Evolutionary conservation across 2,329 filamentous ascomycete species (phyloP), one percentile per base, ranked within the genome.

Genomic region (Purpureocillium takamizusanense): DNA sequence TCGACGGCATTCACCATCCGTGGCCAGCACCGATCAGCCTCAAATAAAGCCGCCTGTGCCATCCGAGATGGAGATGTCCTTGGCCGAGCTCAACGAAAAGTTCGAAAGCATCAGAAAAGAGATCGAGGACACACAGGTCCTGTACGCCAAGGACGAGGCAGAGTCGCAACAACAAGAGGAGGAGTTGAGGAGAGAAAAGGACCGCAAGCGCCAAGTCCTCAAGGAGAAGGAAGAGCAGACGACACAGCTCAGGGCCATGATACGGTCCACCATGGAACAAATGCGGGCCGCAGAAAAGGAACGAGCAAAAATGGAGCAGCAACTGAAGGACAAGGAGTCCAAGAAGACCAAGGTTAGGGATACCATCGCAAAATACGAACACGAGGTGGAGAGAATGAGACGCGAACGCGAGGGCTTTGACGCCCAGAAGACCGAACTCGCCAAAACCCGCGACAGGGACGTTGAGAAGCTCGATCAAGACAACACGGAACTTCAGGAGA

Each of bases 161-260:
- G 85, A 90, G 37, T 78, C 78, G 42, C 76, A 76, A 46, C 66
- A 71, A n/a, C 63, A 76, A 37, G 64, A 86, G 46, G 74, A 78
- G 30, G 78, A 85, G 33, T 57, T 95, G 25, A 77, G 81, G 39
- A 79, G 79, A 42, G 86, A 94, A 51, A 83, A 86, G 42, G 86
- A 94, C 47, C 75, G 82, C 36, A 79, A 95, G 56, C 81, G 76
- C 51, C 81, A 82, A 44, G 73, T 81, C 15, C 70, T 92, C 38
- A 92, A 86, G 56, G 86, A 94, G 53, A 95, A 94, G 58, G 90
- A 97, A 47, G 87, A 94, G 52, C 84, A 81, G 36, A 95, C 87
- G 35, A 81, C 86, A 33, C 87, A 88, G 53, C 63, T 95, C 38
- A 86, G 84, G 52, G 83, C 83, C 45, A 82, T 90, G 54, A 81